Evolutionary conservation across 2,329 filamentous ascomycete species (phyloP), one percentile per base, ranked within the genome.

Genomic region (Fusarium tjaetaba): DNA sequence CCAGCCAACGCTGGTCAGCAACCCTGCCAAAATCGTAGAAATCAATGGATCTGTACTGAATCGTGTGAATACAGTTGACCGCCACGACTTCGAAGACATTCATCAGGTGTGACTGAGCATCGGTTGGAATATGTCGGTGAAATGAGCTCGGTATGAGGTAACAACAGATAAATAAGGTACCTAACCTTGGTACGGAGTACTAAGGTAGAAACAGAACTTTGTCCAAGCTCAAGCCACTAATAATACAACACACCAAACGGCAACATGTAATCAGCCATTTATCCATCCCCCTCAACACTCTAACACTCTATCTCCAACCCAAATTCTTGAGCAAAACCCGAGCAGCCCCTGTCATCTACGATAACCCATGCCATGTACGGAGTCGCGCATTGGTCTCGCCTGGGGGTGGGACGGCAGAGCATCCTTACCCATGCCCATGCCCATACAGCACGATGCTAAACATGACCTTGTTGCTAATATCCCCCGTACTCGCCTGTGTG

Each of bases 321-420:
- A 58, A 56, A 43, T 43, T 52, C 58, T 70, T 55, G 34, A 38
- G 38, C 14, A 26, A 53, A 48, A 22, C 32, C 24, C 28, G 42
- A 68, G 24, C n/a, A 34, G n/a, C 39, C 49, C 49, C 42, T 51
- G 65, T 61, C 34, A 39, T 45, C n/a, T 14, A 46, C 45, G 45
- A n/a, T 22, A 34, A 18, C 41, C 68, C 68, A 49, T 68, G 56
- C 26, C 38, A 60, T 36, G 30, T 51, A 34, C 30, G 14, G n/a
- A 28, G 30, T 51, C 62, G 39, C 36, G 48, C 51, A 34, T 63
- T 41, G 28, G 63, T 24, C 32, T 38, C 45, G 41, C 28, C 41
- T 59, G 56, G 71, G 62, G 64, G 68, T 74, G 71, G 72, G 68
- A 74, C 71, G 68, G 63, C 59, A 73, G 71, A 58, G 28, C 51